Conservation (phyloP, 495 filamentous ascomycete genomes). For the Echria macrotheca region DNA sequence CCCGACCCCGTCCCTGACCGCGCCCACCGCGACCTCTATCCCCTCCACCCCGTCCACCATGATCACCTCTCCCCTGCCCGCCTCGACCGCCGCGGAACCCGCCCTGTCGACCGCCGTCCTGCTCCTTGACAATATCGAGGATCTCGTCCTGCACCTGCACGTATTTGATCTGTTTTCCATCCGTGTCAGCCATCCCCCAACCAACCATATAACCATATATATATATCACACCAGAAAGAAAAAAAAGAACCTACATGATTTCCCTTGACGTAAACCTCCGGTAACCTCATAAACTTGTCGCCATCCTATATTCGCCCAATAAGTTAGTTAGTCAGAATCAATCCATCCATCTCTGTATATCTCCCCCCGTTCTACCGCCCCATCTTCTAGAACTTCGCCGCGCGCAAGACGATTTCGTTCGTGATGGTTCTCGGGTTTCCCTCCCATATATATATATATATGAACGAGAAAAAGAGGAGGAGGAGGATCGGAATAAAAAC, state of each 20-base stretch:
- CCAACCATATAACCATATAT: too few species aligned
- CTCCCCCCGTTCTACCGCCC: too few species aligned
- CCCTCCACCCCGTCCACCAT: slow-evolving; percentile 48
- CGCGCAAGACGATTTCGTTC: too few species aligned
- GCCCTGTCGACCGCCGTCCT: slow-evolving; percentile 62
- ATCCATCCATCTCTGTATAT: neutral
- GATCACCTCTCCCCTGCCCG: slow-evolving; percentile 58
- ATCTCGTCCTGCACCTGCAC: slow-evolving; percentile 93
- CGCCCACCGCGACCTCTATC: slow-evolving; percentile 37
- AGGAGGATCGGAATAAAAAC: slow-evolving; percentile 33
- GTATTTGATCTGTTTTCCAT: slow-evolving; percentile 80
- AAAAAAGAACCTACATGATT: slow-evolving; percentile 81
- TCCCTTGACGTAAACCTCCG: slow-evolving; percentile 92
- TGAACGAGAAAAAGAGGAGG: too few species aligned
- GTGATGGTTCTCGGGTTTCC: too few species aligned
- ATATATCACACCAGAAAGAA: neutral
- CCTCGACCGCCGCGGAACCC: slow-evolving; percentile 63
- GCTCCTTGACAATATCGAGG: slow-evolving; percentile 87
- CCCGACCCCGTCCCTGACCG: slow-evolving; percentile 41
- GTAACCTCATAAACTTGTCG: slow-evolving; percentile 83
- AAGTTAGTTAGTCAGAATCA: slow-evolving; percentile 9
- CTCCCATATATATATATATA: too few species aligned
- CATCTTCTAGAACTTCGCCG: too few species aligned
- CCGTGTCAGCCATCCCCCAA: neutral
- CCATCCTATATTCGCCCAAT: slow-evolving; percentile 54